phyloP scores from a whole-genome alignment of 1,284 basidiomycete genomes.

The Apiotrichum akiyoshidainum region DNA sequence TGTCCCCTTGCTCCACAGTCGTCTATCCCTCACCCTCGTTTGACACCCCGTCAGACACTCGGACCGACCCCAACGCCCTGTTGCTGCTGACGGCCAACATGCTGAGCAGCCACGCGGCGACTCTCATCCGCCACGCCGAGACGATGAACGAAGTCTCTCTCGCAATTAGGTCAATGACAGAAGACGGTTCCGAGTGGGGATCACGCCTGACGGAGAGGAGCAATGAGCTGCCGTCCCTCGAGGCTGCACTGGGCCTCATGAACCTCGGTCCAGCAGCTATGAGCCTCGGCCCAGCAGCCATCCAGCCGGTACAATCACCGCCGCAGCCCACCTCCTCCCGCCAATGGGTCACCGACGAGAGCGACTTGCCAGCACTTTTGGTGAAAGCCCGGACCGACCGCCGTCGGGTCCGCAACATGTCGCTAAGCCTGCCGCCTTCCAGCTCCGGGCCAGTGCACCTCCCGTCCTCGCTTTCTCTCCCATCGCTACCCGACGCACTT shows the following conservation, averaged over 20 bases:
- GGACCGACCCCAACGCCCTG: conserved; percentile 3
- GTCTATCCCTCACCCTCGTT: not conserved
- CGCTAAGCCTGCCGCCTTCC: too few relatives aligned
- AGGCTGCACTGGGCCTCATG: not conserved
- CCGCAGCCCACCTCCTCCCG: too few relatives aligned
- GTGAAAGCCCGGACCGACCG: too few relatives aligned
- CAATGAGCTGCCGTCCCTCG: not conserved
- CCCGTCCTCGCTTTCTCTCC: not conserved
- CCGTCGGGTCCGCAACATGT: not conserved
- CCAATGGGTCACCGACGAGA: too few relatives aligned
- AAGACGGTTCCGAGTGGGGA: conserved; percentile 35
- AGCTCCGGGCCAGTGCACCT: too few relatives aligned
- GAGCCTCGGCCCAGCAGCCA: not conserved
- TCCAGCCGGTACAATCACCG: too few relatives aligned
- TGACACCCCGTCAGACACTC: not conserved
- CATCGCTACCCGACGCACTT: not conserved
- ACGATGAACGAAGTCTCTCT: conserved; percentile 24
- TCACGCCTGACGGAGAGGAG: conserved; percentile 17
- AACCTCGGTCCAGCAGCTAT: too few relatives aligned
- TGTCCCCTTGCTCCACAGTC: conserved; percentile 11
- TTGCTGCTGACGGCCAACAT: conserved; percentile 34
- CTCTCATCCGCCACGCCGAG: conserved; percentile 28
- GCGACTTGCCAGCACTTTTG: too few relatives aligned
- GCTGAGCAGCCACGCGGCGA: conserved; percentile 33
- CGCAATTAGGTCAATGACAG: conserved; percentile 29